Conservation (phyloP, 768 basidiomycete genomes). For the Myochromella boudieri region DNA sequence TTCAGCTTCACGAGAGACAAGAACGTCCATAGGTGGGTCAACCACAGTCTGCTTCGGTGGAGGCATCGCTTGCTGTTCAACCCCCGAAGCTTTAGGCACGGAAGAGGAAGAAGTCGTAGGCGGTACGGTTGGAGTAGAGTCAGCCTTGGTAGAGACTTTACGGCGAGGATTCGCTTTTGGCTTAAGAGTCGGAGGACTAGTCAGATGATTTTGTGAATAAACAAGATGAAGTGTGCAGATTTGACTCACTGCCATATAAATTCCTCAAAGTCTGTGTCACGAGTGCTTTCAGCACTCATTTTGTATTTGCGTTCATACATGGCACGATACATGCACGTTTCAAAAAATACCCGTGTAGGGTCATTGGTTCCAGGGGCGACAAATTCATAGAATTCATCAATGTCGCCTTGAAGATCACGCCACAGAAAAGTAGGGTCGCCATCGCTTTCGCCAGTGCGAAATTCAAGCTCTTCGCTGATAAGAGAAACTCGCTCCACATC, state of each 20-base stretch:
- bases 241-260: conserved; percentile 82
- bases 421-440: conserved; percentile 85
- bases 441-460: conserved; percentile 71
- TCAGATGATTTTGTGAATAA: background rate
- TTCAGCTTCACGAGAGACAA: conserved; percentile 47
- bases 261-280: conserved; percentile 69
- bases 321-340: conserved; percentile 91
- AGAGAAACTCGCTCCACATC: conserved; percentile 94
- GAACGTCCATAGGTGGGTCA: conserved; percentile 26
- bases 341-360: conserved; percentile 85
- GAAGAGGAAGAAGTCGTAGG: conserved; percentile 2
- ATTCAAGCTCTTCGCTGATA: conserved; percentile 87
- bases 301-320: conserved; percentile 95
- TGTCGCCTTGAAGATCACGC: conserved; percentile 89
- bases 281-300: conserved; percentile 63
- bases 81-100: conserved; percentile 4
- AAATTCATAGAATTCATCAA: conserved; percentile 94
- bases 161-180: conserved; percentile 28
- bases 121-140: conserved; percentile 15
- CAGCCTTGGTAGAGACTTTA: conserved; percentile 27
- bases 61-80: conserved; percentile 1
- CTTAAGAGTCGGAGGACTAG: conserved; percentile 36
- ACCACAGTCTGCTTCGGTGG: conserved; percentile 7
- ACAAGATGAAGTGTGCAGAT: background rate
- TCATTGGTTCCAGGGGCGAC: conserved; percentile 77